Percentiles rank a stretch among this genome's conserved stretches.
These are phyloP conservation scores for Calocybe gambosa DNA, from an alignment of 1,284 basidiomycete species.

Conservation along the genomic window DNA sequence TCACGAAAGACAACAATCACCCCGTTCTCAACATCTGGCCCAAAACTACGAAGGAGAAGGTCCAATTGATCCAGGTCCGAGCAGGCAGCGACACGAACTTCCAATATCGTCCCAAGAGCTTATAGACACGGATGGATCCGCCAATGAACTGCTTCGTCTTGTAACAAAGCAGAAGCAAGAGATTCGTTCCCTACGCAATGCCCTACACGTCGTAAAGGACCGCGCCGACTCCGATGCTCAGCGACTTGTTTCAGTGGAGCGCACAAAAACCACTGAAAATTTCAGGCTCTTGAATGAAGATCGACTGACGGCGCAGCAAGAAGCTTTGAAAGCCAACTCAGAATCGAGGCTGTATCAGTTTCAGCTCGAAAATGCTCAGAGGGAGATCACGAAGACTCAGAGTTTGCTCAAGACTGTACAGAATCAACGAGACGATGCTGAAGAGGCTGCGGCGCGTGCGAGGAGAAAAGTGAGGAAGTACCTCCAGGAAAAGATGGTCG, in stretches of 20 bases:
- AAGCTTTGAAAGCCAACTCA: conserved; percentile 43
- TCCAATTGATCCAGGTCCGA: conserved; percentile 6
- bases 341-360: conserved; percentile 56
- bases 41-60: neutral
- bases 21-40: conserved; percentile 10
- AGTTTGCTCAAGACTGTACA: conserved; percentile 37
- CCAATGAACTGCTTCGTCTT: conserved; percentile 40
- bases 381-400: conserved; percentile 47
- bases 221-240: conserved; percentile 46
- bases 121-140: conserved; percentile 24
- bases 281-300: conserved; percentile 49
- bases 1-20: conserved; percentile 7
- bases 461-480: conserved; percentile 41
- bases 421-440: conserved; percentile 45
- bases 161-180: conserved; percentile 55
- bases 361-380: conserved; percentile 57
- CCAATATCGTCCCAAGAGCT: conserved; percentile 25
- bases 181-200: conserved; percentile 42
- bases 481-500: conserved; percentile 39
- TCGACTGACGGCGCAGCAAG: conserved; percentile 43
- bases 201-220: conserved; percentile 44
- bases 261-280: conserved; percentile 42
- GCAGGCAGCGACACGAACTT: conserved; percentile 11
- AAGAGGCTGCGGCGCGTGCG: conserved; percentile 38
- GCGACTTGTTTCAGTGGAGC: conserved; percentile 49